Percentiles rank a stretch among this genome's conserved stretches.
Evolutionary conservation across 371 early-diverging fungal genomes (phyloP).

Genomic region (Saksenaea vasiformis): DNA sequence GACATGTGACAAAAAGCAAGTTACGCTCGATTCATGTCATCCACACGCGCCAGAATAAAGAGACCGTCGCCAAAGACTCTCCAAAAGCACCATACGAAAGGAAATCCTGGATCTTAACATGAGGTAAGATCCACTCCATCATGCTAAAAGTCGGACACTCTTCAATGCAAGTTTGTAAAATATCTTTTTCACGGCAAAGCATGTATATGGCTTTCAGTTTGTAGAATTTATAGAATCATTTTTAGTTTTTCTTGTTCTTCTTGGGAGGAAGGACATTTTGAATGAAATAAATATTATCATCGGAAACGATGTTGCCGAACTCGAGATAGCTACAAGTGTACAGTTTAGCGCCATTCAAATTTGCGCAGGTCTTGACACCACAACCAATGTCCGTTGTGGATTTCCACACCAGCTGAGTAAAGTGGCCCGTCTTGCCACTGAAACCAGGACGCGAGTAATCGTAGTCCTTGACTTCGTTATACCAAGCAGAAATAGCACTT

Average conservation of each 20-base stretch:
- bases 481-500: slow-evolving; percentile 41
- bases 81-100: too few species aligned
- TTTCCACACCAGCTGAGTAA: slow-evolving; percentile 59
- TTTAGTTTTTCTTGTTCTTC: neutral
- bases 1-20: too few species aligned
- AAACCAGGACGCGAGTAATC: slow-evolving; percentile 45
- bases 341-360: slow-evolving; percentile 25
- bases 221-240: neutral
- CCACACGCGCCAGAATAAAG: too few species aligned
- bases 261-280: slow-evolving; percentile 44
- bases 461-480: slow-evolving; percentile 43
- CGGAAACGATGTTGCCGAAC: slow-evolving; percentile 48
- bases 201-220: neutral
- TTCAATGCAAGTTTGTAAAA: too few species aligned
- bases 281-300: slow-evolving; percentile 25
- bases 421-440: slow-evolving; percentile 43
- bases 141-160: too few species aligned
- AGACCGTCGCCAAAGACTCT: too few species aligned
- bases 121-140: too few species aligned
- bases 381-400: slow-evolving; percentile 52
- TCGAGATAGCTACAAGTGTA: slow-evolving; percentile 52
- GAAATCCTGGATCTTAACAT: too few species aligned
- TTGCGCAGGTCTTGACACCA: slow-evolving; percentile 46
- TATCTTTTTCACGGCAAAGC: too few species aligned
- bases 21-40: too few species aligned